These are phyloP conservation scores for Brachypodium distachyon DNA, from an alignment of 202 grass and related monocot genomes.

Conservation along the genomic window DNA sequence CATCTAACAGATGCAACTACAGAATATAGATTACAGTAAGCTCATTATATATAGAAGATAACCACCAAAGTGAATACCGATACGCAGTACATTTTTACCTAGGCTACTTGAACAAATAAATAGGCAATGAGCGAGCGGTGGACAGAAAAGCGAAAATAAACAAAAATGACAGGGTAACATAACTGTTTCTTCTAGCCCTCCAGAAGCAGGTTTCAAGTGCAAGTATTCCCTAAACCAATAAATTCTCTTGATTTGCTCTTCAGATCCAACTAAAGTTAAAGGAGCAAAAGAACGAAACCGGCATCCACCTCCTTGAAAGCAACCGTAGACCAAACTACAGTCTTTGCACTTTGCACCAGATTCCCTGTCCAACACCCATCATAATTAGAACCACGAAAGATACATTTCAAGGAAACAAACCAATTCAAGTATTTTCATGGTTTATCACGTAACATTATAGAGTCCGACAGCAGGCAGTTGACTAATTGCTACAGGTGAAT, in stretches of 20 bases:
- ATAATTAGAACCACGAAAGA: conserved; percentile 11
- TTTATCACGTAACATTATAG: not conserved
- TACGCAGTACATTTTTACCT: conserved; percentile 42
- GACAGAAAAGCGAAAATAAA: conserved; percentile 37
- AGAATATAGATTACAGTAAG: conserved; percentile 35
- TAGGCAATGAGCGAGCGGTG: conserved; percentile 26
- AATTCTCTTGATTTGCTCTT: conserved; percentile 35
- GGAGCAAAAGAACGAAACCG: conserved; percentile 22
- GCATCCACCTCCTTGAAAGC: conserved; percentile 35
- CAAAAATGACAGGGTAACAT: conserved; percentile 43
- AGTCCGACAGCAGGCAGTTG: not conserved
- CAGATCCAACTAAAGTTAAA: conserved; percentile 48
- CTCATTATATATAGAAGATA: conserved; percentile 60
- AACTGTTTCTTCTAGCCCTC: conserved; percentile 34
- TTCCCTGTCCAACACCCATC: conserved; percentile 43
- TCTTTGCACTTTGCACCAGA: conserved; percentile 33
- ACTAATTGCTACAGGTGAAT: not conserved
- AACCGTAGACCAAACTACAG: conserved; percentile 34
- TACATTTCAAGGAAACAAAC: not conserved
- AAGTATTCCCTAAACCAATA: conserved; percentile 51
- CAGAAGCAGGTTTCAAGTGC: conserved; percentile 38
- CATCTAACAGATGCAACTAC: not conserved
- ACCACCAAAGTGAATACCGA: conserved; percentile 28
- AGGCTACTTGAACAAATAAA: conserved; percentile 74
- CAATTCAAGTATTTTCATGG: not conserved